phyloP scores from a whole-genome alignment of 768 basidiomycete genomes.

The Calocybe gangraenosa region DNA sequence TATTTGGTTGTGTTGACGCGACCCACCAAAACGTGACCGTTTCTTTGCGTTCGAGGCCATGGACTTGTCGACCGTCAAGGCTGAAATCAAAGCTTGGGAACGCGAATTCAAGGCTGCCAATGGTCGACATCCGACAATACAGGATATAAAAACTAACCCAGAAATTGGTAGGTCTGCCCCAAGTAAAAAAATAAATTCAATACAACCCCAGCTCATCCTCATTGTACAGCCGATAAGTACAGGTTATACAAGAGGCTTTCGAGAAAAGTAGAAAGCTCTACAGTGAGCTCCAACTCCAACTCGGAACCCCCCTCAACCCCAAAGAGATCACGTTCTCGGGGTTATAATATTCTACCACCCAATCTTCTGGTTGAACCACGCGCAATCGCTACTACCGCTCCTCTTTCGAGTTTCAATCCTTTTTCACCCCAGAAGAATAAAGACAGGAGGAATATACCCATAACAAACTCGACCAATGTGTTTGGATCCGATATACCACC shows the following conservation, averaged over 20 bases:
- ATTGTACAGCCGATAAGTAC: constrained; percentile 69
- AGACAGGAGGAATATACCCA: constrained; percentile 33
- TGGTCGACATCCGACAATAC: constrained; percentile 56
- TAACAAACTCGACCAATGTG: constrained; percentile 32
- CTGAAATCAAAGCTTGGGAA: constrained; percentile 79
- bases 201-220: constrained; percentile 12
- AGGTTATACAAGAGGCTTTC: constrained; percentile 75
- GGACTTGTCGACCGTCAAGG: constrained; percentile 49
- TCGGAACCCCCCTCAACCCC: constrained; percentile 34
- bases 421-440: constrained; percentile 75
- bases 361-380: constrained; percentile 45
- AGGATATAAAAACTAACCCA: constrained; percentile 65
- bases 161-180: constrained; percentile 49
- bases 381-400: constrained; percentile 43
- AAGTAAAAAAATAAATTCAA: too few relatives aligned
- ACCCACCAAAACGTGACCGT: constrained; percentile 15
- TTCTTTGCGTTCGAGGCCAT: constrained; percentile 19
- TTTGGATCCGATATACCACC: constrained; percentile 36
- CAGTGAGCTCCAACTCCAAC: constrained; percentile 12
- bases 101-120: constrained; percentile 55
- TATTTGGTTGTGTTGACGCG: constrained; percentile 42
- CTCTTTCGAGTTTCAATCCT: constrained; percentile 62
- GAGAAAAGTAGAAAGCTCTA: constrained; percentile 34
- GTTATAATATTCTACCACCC: constrained; percentile 21
- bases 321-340: constrained; percentile 25